phyloP scores from a whole-genome alignment of 306 rosid genomes.

The Quercus variabilis region DNA sequence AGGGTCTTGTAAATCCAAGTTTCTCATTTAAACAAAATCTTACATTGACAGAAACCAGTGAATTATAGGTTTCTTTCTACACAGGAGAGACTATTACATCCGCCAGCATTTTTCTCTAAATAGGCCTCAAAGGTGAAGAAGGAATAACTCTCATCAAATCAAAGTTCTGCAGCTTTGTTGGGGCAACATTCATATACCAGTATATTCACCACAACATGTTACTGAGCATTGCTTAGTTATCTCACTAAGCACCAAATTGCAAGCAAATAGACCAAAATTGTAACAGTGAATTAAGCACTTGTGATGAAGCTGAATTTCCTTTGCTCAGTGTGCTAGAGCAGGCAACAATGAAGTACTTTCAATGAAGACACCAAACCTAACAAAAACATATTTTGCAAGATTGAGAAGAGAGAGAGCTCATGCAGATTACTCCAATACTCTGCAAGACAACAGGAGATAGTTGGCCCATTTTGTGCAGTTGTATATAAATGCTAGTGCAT shows the following conservation, averaged over 20 bases:
- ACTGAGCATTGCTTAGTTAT: not conserved
- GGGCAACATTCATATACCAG: not conserved
- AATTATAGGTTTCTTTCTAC: no score
- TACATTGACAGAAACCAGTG: no score
- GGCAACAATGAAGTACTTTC: not conserved
- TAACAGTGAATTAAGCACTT: not conserved
- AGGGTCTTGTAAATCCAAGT: no score
- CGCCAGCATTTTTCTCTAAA: no score
- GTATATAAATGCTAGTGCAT: not conserved
- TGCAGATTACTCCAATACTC: constrained; percentile 2
- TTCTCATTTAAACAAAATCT: no score
- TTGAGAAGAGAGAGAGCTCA: not conserved
- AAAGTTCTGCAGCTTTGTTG: no score
- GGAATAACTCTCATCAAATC: no score
- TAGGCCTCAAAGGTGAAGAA: no score
- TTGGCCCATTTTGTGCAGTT: constrained; percentile 9
- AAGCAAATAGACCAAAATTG: not conserved
- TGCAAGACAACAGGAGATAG: not conserved
- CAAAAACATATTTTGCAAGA: not conserved
- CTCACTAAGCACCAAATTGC: not conserved
- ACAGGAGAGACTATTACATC: no score
- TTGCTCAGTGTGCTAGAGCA: not conserved
- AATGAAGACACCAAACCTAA: not conserved
- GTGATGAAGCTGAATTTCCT: not conserved
- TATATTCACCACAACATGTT: not conserved